phyloP scores from a whole-genome alignment of 2,329 filamentous ascomycete genomes.

The Trichophyton mentagrophytes region DNA sequence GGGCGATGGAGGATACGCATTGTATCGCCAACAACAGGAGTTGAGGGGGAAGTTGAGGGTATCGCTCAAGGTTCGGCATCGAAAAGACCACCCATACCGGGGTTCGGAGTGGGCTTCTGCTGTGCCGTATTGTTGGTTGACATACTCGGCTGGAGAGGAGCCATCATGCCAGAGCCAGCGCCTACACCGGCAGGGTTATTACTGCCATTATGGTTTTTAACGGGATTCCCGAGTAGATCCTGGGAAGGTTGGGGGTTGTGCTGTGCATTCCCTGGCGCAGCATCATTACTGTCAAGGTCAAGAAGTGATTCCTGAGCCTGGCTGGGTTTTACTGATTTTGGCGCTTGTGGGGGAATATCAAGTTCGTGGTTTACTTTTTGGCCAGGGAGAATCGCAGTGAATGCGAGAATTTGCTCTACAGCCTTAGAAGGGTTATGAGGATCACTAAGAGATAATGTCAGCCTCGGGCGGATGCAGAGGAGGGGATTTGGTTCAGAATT shows the following conservation, averaged over 20 bases:
- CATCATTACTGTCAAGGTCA: constrained; percentile 10
- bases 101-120: constrained; percentile 23
- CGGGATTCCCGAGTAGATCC: constrained; percentile 14
- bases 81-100: constrained; percentile 32
- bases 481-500: background rate
- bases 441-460: constrained; percentile 37
- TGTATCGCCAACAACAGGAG: background rate
- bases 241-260: constrained; percentile 2
- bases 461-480: background rate
- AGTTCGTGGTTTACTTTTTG: constrained; percentile 49
- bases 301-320: constrained; percentile 6
- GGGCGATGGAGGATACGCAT: background rate
- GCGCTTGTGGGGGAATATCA: constrained; percentile 41
- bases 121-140: constrained; percentile 12
- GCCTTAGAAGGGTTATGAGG: constrained; percentile 54
- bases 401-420: constrained; percentile 69
- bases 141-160: constrained; percentile 12
- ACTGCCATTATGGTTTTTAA: constrained; percentile 1
- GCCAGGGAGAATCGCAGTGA: constrained; percentile 72
- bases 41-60: background rate
- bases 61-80: constrained; percentile 25
- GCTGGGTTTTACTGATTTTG: constrained; percentile 3
- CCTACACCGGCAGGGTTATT: background rate
- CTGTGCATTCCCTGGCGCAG: background rate
- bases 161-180: constrained; percentile 13